Conservation (phyloP, 495 filamentous ascomycete genomes). For the Hypoxylon crocopeplum region DNA sequence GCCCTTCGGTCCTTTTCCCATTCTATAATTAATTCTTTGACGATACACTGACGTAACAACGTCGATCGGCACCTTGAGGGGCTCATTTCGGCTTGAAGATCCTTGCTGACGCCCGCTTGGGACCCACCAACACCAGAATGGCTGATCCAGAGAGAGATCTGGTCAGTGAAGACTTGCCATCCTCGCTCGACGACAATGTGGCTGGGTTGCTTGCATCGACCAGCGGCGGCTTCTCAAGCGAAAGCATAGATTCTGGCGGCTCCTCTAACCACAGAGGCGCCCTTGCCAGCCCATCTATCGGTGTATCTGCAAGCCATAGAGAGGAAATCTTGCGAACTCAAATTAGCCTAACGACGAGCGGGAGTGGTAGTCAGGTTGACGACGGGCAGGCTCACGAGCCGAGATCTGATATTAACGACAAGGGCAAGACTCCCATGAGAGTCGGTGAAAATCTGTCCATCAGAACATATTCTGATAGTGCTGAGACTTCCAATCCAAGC, state of each 20-base stretch:
- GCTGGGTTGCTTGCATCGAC: neutral
- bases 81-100: neutral
- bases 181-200: neutral
- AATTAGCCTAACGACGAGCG: neutral
- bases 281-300: neutral
- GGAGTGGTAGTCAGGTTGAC: neutral
- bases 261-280: neutral
- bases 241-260: neutral
- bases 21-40: conserved; percentile 20
- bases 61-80: conserved; percentile 10
- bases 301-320: neutral
- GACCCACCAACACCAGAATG: conserved; percentile 16
- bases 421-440: conserved; percentile 15
- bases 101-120: neutral
- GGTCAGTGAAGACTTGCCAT: conserved; percentile 4
- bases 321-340: neutral
- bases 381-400: neutral
- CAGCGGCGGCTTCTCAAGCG: neutral
- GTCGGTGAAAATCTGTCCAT: neutral
- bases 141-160: conserved; percentile 16
- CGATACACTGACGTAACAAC: conserved; percentile 23
- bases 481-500: neutral
- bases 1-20: conserved; percentile 13
- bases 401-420: conserved; percentile 1
- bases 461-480: neutral